Base-by-base conservation (phyloP, 2,329 filamentous ascomycete genomes). In the Camillea tinctor region DNA sequence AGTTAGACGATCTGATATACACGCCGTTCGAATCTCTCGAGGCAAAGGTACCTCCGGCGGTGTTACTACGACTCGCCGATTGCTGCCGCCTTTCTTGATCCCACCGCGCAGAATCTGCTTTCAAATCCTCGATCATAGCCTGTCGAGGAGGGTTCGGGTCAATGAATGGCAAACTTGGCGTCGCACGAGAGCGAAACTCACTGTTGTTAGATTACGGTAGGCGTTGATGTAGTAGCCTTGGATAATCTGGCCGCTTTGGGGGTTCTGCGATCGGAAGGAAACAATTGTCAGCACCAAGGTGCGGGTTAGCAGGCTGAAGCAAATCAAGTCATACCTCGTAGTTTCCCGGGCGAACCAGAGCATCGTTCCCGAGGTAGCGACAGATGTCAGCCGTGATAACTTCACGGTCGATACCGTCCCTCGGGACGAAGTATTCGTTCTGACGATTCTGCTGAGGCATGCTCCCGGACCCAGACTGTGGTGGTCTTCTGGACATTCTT, bases 301-400 rank as follows among this genome's bases (percentile, higher is more conserved):
- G 36, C 36, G n/a, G 5, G 36, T 61, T 62, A 57, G 59, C 54
- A 52, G 50, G 52, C 51, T 62, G 54, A 62, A 59, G 59, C 36
- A 56, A 59, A 53, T 51, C 52, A 60, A 66, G 55, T 60, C 66
- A 58, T 83, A 92, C 89, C 83, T 90, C 86, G 76, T 90, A 89
- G 69, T 84, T 86, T 70, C 88, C 88, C 61, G 89, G 90, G 72
- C 88, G 88, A 72, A 92, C 90, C 70, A 91, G 83, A 68, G 90
- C 90, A 80, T 93, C 90, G 75, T 92, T 92, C 71, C 90, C 90
- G 68, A 93, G 83, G 74, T 92, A 93, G 73, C 90, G 89, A 80
- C 90, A 93, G 67, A 93, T 92, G 74, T 93, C 90, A 73, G 89
- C 88, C 64, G 91, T 91, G 76, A 93, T 92, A 70, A 93, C 90